Conservation (phyloP, 2,329 filamentous ascomycete genomes). For the Fusarium musae region DNA sequence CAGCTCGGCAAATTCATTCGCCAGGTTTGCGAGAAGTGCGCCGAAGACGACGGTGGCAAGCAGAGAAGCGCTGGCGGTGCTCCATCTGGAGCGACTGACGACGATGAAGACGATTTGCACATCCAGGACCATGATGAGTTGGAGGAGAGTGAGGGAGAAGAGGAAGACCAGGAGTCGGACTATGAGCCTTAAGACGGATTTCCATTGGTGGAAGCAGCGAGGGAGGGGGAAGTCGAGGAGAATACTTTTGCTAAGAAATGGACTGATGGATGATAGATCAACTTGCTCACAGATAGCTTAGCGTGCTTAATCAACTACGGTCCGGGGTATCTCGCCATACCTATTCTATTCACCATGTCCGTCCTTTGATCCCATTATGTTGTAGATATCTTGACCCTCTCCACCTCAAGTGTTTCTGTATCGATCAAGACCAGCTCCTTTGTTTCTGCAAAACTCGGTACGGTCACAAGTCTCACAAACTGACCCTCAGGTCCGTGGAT, state of each 20-base stretch:
- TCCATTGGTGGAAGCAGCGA: not conserved
- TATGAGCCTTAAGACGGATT: constrained; percentile 10
- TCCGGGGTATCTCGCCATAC: constrained; percentile 31
- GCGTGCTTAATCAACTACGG: not conserved
- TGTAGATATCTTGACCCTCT: constrained; percentile 70
- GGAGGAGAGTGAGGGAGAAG: not conserved
- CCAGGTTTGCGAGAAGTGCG: constrained; percentile 25
- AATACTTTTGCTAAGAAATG: not conserved
- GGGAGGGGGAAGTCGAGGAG: not conserved
- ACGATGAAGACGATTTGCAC: constrained; percentile 1
- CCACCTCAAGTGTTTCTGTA: constrained; percentile 83
- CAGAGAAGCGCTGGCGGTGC: not conserved
- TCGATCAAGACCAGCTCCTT: constrained; percentile 87
- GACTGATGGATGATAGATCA: not conserved
- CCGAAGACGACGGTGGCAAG: not conserved
- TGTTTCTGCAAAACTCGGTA: constrained; percentile 84
- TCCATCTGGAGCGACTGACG: not conserved
- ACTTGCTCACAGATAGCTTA: constrained; percentile 7
- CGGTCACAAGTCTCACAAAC: constrained; percentile 78
- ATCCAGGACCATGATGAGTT: not conserved
- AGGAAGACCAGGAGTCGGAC: constrained; percentile 14
- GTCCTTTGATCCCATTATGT: constrained; percentile 11
- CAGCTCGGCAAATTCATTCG: constrained; percentile 11
- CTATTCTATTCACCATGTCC: constrained; percentile 15
- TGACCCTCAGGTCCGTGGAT: constrained; percentile 76